These are phyloP conservation scores for Nidularia sp. DNA, from an alignment of 768 basidiomycete genomes.

Conservation along the genomic window DNA sequence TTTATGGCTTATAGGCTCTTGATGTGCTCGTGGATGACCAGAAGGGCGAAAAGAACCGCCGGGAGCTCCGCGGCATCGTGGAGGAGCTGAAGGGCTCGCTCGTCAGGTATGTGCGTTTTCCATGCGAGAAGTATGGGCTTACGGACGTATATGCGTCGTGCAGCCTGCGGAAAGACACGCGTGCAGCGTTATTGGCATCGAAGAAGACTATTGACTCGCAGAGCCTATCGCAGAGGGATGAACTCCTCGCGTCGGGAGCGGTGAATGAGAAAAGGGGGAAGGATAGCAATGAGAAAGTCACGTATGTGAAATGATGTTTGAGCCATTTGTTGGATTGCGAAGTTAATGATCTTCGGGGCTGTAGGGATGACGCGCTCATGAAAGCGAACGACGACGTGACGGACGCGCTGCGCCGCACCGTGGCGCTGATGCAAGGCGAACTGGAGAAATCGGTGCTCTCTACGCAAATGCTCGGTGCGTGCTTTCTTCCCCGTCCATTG, in stretches of 20 bases:
- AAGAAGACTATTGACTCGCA: slow-evolving; percentile 70
- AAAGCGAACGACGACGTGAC: slow-evolving; percentile 88
- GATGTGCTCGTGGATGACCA: slow-evolving; percentile 74
- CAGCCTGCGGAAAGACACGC: slow-evolving; percentile 60
- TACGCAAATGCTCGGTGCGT: slow-evolving; percentile 77
- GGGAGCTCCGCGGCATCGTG: slow-evolving; percentile 45
- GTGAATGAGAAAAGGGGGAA: slow-evolving; percentile 38
- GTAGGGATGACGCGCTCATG: slow-evolving; percentile 82
- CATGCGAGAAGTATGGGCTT: not conserved
- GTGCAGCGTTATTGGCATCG: slow-evolving; percentile 67
- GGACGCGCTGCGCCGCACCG: slow-evolving; percentile 79
- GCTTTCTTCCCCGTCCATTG: not conserved
- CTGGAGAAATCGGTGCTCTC: slow-evolving; percentile 86
- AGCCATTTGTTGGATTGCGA: not conserved
- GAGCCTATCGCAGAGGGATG: slow-evolving; percentile 57
- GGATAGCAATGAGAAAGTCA: slow-evolving; percentile 50
- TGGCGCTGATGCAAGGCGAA: slow-evolving; percentile 85
- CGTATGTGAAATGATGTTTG: slow-evolving; percentile 35
- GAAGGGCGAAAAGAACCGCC: slow-evolving; percentile 46
- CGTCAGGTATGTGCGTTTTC: slow-evolving; percentile 37
- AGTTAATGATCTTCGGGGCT: not conserved
- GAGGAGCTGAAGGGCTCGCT: slow-evolving; percentile 44
- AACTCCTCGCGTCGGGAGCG: slow-evolving; percentile 55
- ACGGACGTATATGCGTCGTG: not conserved
- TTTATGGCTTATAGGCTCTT: slow-evolving; percentile 42